Conservation (phyloP, 1,284 basidiomycete genomes). For the Leccinum griseonigrum region DNA sequence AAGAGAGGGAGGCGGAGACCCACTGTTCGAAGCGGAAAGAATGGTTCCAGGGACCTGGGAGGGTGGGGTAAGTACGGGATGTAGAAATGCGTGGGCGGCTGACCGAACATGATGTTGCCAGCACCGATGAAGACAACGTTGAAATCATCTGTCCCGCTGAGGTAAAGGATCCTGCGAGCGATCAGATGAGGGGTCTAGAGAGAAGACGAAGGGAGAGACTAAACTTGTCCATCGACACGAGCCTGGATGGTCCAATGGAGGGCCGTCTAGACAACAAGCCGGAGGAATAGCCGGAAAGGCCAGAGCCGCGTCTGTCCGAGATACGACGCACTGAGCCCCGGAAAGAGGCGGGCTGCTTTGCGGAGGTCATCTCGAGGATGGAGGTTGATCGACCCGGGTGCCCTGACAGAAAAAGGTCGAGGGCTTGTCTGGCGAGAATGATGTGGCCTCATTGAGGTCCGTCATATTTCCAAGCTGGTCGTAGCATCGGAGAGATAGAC, state of each 20-base stretch:
- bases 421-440: too few species aligned
- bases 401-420: too few species aligned
- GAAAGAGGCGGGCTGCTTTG: constrained; percentile 30
- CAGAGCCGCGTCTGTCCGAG: constrained; percentile 43
- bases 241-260: constrained; percentile 73
- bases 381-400: constrained; percentile 12
- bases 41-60: constrained; percentile 86
- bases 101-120: constrained; percentile 94
- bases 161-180: constrained; percentile 46
- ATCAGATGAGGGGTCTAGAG: constrained; percentile 8
- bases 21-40: constrained; percentile 93
- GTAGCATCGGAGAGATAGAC: too few species aligned
- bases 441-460: too few species aligned
- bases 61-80: constrained; percentile 10
- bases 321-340: constrained; percentile 34
- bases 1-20: constrained; percentile 23
- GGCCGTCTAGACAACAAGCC: constrained; percentile 54
- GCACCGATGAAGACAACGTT: constrained; percentile 92
- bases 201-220: constrained; percentile 15
- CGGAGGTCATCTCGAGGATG: constrained; percentile 33
- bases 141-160: constrained; percentile 67
- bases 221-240: constrained; percentile 78
- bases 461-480: too few species aligned
- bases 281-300: constrained; percentile 33
- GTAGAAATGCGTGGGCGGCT: constrained; percentile 17